phyloP scores from a whole-genome alignment of 2,329 filamentous ascomycete species.

The Fusarium austroafricanum region DNA sequence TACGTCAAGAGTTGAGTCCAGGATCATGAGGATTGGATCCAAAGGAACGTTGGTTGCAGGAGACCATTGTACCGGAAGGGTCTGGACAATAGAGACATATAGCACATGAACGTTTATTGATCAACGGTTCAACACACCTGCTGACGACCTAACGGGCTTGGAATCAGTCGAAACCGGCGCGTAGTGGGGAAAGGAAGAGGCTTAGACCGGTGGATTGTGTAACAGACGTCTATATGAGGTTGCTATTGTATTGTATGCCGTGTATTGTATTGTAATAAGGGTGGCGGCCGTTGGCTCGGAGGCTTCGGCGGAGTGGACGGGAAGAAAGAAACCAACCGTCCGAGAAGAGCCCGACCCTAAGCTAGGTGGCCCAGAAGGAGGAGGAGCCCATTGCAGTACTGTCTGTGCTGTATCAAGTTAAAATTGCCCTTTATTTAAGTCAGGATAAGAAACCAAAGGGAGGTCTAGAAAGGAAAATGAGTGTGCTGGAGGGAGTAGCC shows the following conservation, averaged over 20 bases:
- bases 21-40: constrained; percentile 7
- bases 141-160: constrained; percentile 5
- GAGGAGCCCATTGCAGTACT: not conserved
- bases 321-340: constrained; percentile 29
- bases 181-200: not conserved
- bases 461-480: constrained; percentile 5
- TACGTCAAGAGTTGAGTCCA: constrained; percentile 25
- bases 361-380: not conserved
- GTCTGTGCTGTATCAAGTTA: not conserved
- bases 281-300: constrained; percentile 37
- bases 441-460: not conserved
- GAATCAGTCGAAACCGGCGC: constrained; percentile 3
- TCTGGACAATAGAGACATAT: not conserved
- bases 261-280: too few species aligned
- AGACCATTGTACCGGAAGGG: not conserved
- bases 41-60: constrained; percentile 24
- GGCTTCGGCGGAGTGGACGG: constrained; percentile 33
- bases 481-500: constrained; percentile 20
- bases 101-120: constrained; percentile 1
- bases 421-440: constrained; percentile 4
- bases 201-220: constrained; percentile 15
- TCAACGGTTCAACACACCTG: constrained; percentile 1
- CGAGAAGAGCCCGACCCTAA: constrained; percentile 37
- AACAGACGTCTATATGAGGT: constrained; percentile 26
- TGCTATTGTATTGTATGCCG: constrained; percentile 7